Conservation (phyloP, 805 yeast species). For the Jamesozyma gamospora region DNA sequence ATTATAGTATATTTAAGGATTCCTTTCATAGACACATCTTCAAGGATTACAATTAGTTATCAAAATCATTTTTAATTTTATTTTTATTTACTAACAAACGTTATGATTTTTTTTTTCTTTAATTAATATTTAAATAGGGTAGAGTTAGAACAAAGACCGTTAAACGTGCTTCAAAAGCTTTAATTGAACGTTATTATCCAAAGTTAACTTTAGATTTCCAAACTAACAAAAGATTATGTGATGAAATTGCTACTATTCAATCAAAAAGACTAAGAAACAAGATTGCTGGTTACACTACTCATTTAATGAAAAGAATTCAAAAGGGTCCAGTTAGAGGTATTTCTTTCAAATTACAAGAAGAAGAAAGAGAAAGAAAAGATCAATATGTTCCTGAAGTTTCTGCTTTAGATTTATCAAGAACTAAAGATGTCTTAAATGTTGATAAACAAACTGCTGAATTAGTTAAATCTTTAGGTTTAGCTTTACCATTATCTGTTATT, state of each 20-base stretch:
- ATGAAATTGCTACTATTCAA: constrained; percentile 97
- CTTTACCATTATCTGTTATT: constrained; percentile 75
- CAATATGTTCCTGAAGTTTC: constrained; percentile 99
- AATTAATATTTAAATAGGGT: constrained; percentile 47
- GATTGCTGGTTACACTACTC: constrained; percentile 99
- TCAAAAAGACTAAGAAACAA: constrained; percentile 99
- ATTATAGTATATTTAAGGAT: too few relatives aligned
- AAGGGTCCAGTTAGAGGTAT: constrained; percentile 99
- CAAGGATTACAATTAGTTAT: not conserved
- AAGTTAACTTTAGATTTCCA: constrained; percentile 98
- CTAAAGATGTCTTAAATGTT: constrained; percentile 92
- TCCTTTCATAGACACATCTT: too few relatives aligned
- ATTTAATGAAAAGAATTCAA: constrained; percentile 99
- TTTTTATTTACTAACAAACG: constrained; percentile 13
- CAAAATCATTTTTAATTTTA: constrained; percentile 1
- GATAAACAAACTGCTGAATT: constrained; percentile 94
- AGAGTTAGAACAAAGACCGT: constrained; percentile 99
- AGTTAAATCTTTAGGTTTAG: constrained; percentile 88
- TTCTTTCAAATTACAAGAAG: constrained; percentile 99
- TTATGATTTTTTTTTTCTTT: not conserved
- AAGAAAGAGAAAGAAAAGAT: constrained; percentile 99
- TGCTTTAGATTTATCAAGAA: constrained; percentile 95
- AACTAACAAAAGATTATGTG: constrained; percentile 99
- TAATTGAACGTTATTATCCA: constrained; percentile 99
- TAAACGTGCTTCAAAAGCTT: constrained; percentile 99